phyloP scores from a whole-genome alignment of 208 protist genomes.

The Zelonia costaricensis region DNA sequence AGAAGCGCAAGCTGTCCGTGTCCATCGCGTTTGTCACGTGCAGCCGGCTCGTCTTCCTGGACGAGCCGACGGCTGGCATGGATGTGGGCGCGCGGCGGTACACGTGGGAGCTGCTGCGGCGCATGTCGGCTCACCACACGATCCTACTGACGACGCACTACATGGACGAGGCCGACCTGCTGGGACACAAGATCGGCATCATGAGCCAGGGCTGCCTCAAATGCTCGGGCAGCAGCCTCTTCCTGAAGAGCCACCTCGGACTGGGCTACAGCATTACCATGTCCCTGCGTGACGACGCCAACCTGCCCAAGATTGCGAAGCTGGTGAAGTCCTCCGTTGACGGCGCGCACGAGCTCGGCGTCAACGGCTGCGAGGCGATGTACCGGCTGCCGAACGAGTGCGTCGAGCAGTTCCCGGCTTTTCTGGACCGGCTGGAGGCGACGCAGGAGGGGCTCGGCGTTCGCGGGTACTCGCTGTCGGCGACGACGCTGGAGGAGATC shows the following conservation, averaged over 20 bases:
- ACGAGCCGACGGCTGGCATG: slow-evolving; percentile 92
- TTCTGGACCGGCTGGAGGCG: slow-evolving; percentile 50
- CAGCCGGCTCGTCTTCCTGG: slow-evolving; percentile 86
- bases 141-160: slow-evolving; percentile 91
- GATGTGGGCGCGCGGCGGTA: slow-evolving; percentile 78
- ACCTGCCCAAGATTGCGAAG: slow-evolving; percentile 20
- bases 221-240: slow-evolving; percentile 52
- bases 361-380: slow-evolving; percentile 41
- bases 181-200: slow-evolving; percentile 93
- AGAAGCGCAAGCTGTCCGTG: slow-evolving; percentile 91
- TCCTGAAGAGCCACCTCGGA: slow-evolving; percentile 50
- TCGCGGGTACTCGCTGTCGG: slow-evolving; percentile 49
- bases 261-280: slow-evolving; percentile 58
- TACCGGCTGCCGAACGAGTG: slow-evolving; percentile 42
- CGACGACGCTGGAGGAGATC: slow-evolving; percentile 78
- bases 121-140: slow-evolving; percentile 43
- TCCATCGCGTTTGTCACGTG: slow-evolving; percentile 88
- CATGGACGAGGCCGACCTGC: slow-evolving; percentile 97
- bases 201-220: slow-evolving; percentile 69
- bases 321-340: slow-evolving; percentile 29
- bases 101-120: slow-evolving; percentile 78
- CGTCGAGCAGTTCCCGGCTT: slow-evolving; percentile 32
- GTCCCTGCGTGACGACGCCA: slow-evolving; percentile 13
- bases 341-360: slow-evolving; percentile 25
- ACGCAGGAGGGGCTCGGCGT: slow-evolving; percentile 29